Evolutionary conservation across 129 eudicot species (phyloP).

Genomic region (Lactuca sativa): DNA sequence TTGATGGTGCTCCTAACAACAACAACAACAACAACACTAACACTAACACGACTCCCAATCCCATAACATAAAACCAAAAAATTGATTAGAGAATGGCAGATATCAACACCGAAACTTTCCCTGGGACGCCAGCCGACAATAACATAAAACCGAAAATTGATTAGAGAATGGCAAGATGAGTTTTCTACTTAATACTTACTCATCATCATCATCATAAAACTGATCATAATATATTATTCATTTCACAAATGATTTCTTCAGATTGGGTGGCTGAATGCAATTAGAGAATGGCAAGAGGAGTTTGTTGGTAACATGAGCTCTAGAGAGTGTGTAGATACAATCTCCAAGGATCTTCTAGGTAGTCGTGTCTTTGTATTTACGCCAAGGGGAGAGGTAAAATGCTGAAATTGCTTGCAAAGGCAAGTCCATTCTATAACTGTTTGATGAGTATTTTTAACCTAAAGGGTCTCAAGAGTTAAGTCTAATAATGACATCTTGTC

Average conservation of each 20-base stretch:
- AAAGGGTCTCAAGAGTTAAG: not conserved
- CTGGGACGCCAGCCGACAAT: too few relatives aligned
- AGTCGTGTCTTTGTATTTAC: slow-evolving; percentile 96
- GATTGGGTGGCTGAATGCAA: slow-evolving; percentile 98
- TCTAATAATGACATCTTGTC: slow-evolving; percentile 4
- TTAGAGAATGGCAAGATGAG: too few relatives aligned
- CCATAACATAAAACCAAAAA: too few relatives aligned
- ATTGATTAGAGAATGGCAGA: too few relatives aligned
- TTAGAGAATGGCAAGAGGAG: slow-evolving; percentile 99
- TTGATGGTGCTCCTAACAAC: slow-evolving; percentile 59
- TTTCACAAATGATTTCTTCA: slow-evolving; percentile 23
- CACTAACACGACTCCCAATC: too few relatives aligned
- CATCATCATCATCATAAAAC: not conserved
- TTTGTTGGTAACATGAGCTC: slow-evolving; percentile 99
- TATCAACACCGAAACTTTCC: too few relatives aligned
- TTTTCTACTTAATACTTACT: not conserved
- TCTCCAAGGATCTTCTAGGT: slow-evolving; percentile 91
- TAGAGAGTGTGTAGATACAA: slow-evolving; percentile 95
- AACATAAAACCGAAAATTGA: too few relatives aligned
- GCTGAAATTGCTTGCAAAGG: slow-evolving; percentile 69
- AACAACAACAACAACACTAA: slow-evolving; percentile 18
- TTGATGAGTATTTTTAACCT: slow-evolving; percentile 7
- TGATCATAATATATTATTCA: not conserved
- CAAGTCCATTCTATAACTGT: slow-evolving; percentile 21
- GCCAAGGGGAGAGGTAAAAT: slow-evolving; percentile 91